Percentiles rank a stretch among this genome's conserved stretches.
These are phyloP conservation scores for Orbilia ellipsospora DNA, from an alignment of 2,329 filamentous ascomycete species.

Conservation along the genomic window DNA sequence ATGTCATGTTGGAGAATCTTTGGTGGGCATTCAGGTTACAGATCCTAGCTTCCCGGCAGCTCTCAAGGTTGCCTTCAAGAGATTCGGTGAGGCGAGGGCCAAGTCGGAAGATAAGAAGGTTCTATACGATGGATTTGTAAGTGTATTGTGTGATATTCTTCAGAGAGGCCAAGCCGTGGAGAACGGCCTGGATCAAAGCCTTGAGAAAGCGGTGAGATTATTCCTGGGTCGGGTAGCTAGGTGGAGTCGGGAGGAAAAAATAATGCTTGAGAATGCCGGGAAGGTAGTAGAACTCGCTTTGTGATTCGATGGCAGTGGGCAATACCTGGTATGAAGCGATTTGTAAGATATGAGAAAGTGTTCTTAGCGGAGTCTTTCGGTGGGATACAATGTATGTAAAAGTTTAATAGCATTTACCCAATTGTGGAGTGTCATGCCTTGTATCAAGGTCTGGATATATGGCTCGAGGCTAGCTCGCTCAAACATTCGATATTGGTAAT, in stretches of 20 bases:
- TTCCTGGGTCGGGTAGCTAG: constrained; percentile 45
- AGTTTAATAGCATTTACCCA: too few relatives aligned
- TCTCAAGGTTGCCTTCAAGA: constrained; percentile 43
- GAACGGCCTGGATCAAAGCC: constrained; percentile 46
- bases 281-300: constrained; percentile 25
- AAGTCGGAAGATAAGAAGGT: constrained; percentile 39
- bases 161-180: constrained; percentile 26
- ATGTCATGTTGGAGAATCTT: constrained; percentile 77
- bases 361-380: constrained; percentile 22
- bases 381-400: constrained; percentile 5
- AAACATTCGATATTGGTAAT: too few relatives aligned
- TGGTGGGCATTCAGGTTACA: constrained; percentile 72
- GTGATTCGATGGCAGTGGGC: constrained; percentile 6
- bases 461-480: too few relatives aligned
- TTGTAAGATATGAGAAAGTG: constrained; percentile 19
- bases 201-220: constrained; percentile 44
- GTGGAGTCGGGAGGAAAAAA: constrained; percentile 31
- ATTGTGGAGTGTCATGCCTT: too few relatives aligned
- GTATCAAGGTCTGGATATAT: too few relatives aligned
- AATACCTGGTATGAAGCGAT: neutral
- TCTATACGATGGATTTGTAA: constrained; percentile 41
- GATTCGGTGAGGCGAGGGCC: constrained; percentile 46
- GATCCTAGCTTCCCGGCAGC: constrained; percentile 74
- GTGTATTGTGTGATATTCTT: constrained; percentile 36
- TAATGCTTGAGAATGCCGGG: constrained; percentile 29